Evolutionary conservation across 371 early-diverging fungal species (phyloP).

Genomic region (Circinella minor): DNA sequence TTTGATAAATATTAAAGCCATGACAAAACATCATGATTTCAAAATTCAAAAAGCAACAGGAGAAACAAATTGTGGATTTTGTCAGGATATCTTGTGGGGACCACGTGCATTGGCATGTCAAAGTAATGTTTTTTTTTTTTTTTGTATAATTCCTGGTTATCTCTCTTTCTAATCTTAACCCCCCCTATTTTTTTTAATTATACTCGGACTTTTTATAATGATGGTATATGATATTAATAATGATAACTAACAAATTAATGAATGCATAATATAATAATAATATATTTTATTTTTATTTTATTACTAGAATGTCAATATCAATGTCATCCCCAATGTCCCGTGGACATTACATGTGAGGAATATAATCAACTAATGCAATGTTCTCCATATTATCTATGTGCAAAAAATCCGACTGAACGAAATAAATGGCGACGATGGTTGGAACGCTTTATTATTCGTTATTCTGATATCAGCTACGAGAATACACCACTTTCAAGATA

Average conservation of each 20-base stretch:
- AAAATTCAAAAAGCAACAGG: conserved; percentile 1
- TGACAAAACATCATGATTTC: conserved; percentile 7
- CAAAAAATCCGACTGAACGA: not conserved
- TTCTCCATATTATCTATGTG: conserved; percentile 2
- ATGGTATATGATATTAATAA: no score
- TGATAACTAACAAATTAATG: no score
- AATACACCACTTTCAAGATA: not conserved
- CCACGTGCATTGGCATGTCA: conserved; percentile 15
- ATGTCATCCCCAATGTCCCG: conserved; percentile 11
- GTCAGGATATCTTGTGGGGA: conserved; percentile 14
- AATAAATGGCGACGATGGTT: conserved; percentile 10
- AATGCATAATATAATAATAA: no score
- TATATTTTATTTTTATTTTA: no score
- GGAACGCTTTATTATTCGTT: not conserved
- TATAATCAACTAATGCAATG: conserved; percentile 8
- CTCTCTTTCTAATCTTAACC: no score
- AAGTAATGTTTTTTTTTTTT: conserved; percentile 6
- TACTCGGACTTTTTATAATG: no score
- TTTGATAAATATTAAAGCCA: not conserved
- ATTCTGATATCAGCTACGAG: conserved; percentile 4
- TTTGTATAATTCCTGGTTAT: not conserved
- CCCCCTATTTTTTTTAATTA: no score
- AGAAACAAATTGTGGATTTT: conserved; percentile 12
- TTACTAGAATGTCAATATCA: conserved; percentile 11
- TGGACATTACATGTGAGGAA: conserved; percentile 2